These are phyloP conservation scores for Solidago caesia DNA, from an alignment of 129 eudicot species.

Conservation along the genomic window DNA sequence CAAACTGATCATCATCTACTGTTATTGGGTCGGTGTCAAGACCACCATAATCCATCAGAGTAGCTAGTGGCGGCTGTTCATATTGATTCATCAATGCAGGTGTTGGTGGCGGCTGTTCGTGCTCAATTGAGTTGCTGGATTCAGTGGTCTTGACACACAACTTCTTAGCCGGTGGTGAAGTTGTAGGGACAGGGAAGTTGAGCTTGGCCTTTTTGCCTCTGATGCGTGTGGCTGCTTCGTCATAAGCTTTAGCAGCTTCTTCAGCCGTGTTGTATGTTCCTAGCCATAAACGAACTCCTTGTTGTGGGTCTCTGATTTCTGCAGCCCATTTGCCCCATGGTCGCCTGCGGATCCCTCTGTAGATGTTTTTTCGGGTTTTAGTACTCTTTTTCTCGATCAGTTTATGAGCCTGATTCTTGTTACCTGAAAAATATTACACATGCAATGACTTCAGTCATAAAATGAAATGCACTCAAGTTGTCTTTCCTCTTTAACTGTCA, in stretches of 20 bases:
- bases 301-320: constrained; percentile 84
- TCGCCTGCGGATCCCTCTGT: constrained; percentile 86
- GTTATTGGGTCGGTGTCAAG: not conserved
- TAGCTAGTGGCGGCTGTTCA: not conserved
- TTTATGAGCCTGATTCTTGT: constrained; percentile 13
- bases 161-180: constrained; percentile 23
- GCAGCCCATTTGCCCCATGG: constrained; percentile 99
- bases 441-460: not conserved
- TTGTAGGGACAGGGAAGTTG: constrained; percentile 47
- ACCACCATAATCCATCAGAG: constrained; percentile 16
- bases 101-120: not conserved
- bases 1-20: not conserved
- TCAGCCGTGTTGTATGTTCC: constrained; percentile 81
- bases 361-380: constrained; percentile 51
- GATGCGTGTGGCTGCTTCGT: constrained; percentile 70
- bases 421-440: constrained; percentile 7
- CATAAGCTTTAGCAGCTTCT: constrained; percentile 84
- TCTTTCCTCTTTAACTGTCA: no score
- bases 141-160: constrained; percentile 10
- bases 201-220: constrained; percentile 90
- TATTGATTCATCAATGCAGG: not conserved
- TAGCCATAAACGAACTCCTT: constrained; percentile 84
- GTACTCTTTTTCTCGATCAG: constrained; percentile 12
- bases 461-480: no score
- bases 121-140: not conserved